A percentile compares a stretch with the other conserved stretches of the same genome.
Evolutionary conservation across 169 alveolate genomes (phyloP).

Genomic region (Amoebophrya sp.): DNA sequence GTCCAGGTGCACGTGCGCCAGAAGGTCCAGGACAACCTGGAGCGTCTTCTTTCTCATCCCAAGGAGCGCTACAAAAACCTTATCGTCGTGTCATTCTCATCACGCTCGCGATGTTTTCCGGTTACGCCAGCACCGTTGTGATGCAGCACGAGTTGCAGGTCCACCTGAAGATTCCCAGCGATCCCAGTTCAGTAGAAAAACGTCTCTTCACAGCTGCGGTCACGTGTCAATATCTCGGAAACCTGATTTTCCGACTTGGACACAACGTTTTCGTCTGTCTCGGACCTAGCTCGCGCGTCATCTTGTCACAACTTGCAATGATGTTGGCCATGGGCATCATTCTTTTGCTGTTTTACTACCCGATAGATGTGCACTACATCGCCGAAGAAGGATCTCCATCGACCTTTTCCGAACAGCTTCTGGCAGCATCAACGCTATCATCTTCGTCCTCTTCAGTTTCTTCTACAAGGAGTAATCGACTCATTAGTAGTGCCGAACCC

Average conservation of each 20-base stretch:
- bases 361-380: too few species aligned
- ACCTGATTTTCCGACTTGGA: not conserved
- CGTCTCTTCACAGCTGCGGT: not conserved
- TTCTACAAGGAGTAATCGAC: too few species aligned
- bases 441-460: too few species aligned
- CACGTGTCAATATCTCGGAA: not conserved
- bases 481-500: too few species aligned
- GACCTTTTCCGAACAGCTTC: too few species aligned
- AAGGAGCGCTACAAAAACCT: too few species aligned
- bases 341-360: not conserved
- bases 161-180: not conserved
- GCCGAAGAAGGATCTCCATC: too few species aligned
- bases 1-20: too few species aligned
- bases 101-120: not conserved
- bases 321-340: not conserved
- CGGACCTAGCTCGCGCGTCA: not conserved
- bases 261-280: not conserved
- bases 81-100: not conserved
- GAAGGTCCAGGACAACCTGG: too few species aligned
- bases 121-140: not conserved
- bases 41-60: too few species aligned
- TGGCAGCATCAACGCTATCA: too few species aligned
- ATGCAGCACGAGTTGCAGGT: not conserved
- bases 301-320: not conserved
- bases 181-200: not conserved